Percentiles rank a stretch among this genome's conserved stretches.
These are phyloP conservation scores for Avena insularis DNA, from an alignment of 176 grass and related monocot species.

Conservation along the genomic window DNA sequence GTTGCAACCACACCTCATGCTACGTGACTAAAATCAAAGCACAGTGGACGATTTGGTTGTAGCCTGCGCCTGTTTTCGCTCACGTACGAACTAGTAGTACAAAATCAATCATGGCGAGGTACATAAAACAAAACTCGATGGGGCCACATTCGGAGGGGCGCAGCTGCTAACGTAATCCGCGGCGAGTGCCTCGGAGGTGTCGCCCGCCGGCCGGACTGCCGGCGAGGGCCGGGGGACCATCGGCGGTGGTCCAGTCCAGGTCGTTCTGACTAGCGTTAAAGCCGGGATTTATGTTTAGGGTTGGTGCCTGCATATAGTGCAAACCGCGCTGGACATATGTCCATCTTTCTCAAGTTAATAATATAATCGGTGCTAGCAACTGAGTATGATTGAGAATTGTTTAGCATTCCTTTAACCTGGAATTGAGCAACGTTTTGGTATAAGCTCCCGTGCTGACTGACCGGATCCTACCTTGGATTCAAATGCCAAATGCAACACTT, in stretches of 20 bases:
- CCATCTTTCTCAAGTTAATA: neutral
- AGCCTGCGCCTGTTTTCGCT: neutral
- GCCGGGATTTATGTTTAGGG: neutral
- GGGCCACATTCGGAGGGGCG: conserved; percentile 23
- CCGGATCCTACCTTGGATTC: neutral
- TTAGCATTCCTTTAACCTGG: neutral
- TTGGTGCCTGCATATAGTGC: conserved; percentile 10
- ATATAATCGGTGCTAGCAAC: neutral
- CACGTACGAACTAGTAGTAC: neutral
- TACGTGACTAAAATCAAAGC: conserved; percentile 1
- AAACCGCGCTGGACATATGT: neutral
- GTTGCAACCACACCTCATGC: conserved; percentile 17
- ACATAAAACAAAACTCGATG: conserved; percentile 18
- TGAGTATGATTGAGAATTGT: neutral
- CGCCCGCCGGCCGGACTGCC: conserved; percentile 24
- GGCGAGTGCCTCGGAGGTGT: conserved; percentile 1
- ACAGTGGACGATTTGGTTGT: conserved; percentile 28
- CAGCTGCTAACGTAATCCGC: conserved; percentile 16
- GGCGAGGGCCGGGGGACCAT: conserved; percentile 25
- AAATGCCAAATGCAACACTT: neutral
- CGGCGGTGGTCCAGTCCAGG: neutral
- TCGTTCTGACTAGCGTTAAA: neutral
- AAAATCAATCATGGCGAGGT: neutral
- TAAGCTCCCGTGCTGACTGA: neutral
- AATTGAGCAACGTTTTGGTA: neutral